phyloP scores from a whole-genome alignment of 306 rosid genomes.

The Medicago ruthenica region DNA sequence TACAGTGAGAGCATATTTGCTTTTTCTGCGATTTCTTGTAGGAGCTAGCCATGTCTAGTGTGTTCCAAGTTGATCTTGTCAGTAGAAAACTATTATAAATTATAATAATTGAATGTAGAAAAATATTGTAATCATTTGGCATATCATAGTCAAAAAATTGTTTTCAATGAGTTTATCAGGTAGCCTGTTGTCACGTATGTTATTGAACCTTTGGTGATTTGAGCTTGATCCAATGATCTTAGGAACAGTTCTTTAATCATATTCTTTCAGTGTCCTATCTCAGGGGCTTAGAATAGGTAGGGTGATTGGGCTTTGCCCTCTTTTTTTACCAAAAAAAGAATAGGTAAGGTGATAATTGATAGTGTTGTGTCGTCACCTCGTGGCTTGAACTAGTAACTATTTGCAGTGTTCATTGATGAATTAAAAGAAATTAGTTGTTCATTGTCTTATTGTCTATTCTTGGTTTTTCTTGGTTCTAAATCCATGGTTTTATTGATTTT shows the following conservation, averaged over 20 bases:
- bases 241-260: neutral
- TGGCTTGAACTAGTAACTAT: neutral
- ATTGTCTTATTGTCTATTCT: neutral
- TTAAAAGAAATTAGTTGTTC: neutral
- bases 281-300: neutral
- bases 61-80: neutral
- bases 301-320: too few species aligned
- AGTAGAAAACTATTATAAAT: neutral
- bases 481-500: slow-evolving; percentile 12
- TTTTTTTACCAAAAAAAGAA: neutral
- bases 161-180: neutral
- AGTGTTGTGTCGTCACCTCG: neutral
- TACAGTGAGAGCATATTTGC: neutral
- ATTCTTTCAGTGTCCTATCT: neutral
- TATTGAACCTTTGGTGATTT: neutral
- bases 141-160: neutral
- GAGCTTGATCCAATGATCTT: neutral
- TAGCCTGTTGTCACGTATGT: neutral
- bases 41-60: neutral
- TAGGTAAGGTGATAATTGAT: neutral
- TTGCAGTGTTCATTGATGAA: neutral
- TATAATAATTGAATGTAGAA: neutral
- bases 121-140: neutral
- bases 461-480: slow-evolving; percentile 17
- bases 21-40: neutral